Percentiles rank a stretch among this genome's conserved stretches.
These are phyloP conservation scores for Solanum chiquidenum DNA, from an alignment of 257 asterid species.

Conservation along the genomic window DNA sequence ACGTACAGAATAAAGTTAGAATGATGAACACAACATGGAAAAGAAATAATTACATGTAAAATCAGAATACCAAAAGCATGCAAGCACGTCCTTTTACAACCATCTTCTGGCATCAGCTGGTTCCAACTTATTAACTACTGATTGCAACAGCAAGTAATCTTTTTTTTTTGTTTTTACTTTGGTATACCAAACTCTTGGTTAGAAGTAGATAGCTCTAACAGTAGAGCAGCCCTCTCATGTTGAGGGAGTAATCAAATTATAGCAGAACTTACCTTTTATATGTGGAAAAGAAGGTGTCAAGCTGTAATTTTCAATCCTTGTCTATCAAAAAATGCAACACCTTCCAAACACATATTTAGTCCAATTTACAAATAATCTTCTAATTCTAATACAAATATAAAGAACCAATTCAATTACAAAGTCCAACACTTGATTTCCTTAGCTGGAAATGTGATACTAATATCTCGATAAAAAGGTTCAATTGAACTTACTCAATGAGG, in stretches of 20 bases:
- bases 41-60: background rate
- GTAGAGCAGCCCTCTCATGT: background rate
- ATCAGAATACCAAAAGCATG: background rate
- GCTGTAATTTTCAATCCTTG: background rate
- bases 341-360: background rate
- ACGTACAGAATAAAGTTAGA: conserved; percentile 9
- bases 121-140: background rate
- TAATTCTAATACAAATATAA: background rate
- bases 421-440: background rate
- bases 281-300: background rate
- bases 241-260: background rate
- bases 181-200: background rate
- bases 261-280: background rate
- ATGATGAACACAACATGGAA: background rate
- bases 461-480: background rate
- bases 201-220: background rate
- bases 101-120: background rate
- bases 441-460: background rate
- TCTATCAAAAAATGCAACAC: background rate
- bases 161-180: too few relatives aligned
- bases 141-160: background rate
- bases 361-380: background rate
- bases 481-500: conserved; percentile 29
- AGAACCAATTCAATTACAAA: background rate
- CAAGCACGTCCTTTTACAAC: background rate